Evolutionary conservation across 1,139 yeast genomes (phyloP), one percentile per base, ranked within the genome.

Genomic region (Lodderomyces beijingensis): DNA sequence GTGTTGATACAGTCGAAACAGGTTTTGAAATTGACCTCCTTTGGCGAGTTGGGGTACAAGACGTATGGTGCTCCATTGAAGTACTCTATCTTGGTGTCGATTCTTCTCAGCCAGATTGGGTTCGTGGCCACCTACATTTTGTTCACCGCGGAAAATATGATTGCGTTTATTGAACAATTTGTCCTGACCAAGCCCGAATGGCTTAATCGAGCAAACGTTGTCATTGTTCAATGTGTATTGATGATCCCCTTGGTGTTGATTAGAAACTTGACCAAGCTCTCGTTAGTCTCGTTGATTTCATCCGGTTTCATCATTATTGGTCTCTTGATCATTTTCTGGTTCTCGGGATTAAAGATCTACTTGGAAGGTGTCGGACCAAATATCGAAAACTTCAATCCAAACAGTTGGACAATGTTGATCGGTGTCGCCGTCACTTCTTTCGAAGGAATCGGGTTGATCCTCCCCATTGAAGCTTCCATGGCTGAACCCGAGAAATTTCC

Each of bases 401-500:
- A 70, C 29, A 61, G 71, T 37, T 83, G 88, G 82, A 74, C 89
- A 2, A 63, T 83, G 62, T 77, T 82, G 42, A 74, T 83, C 37
- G 93, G 93, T 3, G 86, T 84, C 2, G 89, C 89, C 0, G 86
- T 83, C 14, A 82, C 85, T 38, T 79, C 91, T 1, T 83, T 80
- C 49, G 93, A 83, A 59, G 93, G 93, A 1, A 80, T 83, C 40
- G 91, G 93, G 0, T 60, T 83, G 27, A 79, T 83, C 31, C 71
- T 83, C 25, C 93, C 91, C 1, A 81, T 83, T 20, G 87, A 83
- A 49, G 75, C 82, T 34, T 75, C 89, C 3, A 83, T 83, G 91
- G 71, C 65, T 30, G 59, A 77, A 34, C 93, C 91, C 2, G 79
- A 79, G 44, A 69, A 79, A 44, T 83, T 81, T 47, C 85, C 91